Conservation (phyloP, 2,329 filamentous ascomycete species). For the Venturia aucupariae region DNA sequence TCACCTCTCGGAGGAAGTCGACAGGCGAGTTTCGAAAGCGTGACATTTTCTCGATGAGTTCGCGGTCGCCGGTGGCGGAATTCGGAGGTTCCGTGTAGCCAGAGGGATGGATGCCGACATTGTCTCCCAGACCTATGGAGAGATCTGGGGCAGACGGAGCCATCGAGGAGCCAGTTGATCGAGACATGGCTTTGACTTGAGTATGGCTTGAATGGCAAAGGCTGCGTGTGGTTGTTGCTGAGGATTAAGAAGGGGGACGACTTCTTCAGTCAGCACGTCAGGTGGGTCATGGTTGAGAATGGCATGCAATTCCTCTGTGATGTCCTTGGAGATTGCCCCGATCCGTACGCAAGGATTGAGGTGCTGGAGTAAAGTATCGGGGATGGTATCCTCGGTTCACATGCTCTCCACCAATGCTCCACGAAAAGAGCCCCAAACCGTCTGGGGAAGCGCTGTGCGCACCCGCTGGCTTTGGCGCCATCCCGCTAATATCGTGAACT, state of each 20-base stretch:
- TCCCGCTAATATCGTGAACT: not conserved
- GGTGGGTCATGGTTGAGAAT: not conserved
- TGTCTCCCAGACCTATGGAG: constrained; percentile 36
- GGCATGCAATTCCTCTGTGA: not conserved
- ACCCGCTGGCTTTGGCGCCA: not conserved
- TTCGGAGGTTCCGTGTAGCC: constrained; percentile 28
- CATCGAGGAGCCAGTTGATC: not conserved
- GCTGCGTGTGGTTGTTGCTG: not conserved
- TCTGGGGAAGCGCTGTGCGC: not conserved
- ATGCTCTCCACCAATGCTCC: not conserved
- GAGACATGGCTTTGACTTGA: not conserved
- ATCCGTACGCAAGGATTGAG: not conserved
- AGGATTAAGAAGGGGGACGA: not conserved
- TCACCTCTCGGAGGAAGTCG: constrained; percentile 86
- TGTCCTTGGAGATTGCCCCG: not conserved
- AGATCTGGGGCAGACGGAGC: constrained; percentile 31
- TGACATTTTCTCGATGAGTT: constrained; percentile 72
- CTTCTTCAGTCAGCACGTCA: not conserved
- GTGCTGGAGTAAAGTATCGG: not conserved
- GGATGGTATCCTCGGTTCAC: not conserved
- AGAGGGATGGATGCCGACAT: constrained; percentile 36
- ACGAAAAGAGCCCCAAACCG: too few species aligned
- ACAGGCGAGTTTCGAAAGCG: constrained; percentile 68
- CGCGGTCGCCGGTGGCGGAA: constrained; percentile 45
- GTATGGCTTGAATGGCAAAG: not conserved